Evolutionary conservation across 768 basidiomycete species (phyloP), one percentile per base, ranked within the genome.

Genomic region (Artomyces pyxidatus): DNA sequence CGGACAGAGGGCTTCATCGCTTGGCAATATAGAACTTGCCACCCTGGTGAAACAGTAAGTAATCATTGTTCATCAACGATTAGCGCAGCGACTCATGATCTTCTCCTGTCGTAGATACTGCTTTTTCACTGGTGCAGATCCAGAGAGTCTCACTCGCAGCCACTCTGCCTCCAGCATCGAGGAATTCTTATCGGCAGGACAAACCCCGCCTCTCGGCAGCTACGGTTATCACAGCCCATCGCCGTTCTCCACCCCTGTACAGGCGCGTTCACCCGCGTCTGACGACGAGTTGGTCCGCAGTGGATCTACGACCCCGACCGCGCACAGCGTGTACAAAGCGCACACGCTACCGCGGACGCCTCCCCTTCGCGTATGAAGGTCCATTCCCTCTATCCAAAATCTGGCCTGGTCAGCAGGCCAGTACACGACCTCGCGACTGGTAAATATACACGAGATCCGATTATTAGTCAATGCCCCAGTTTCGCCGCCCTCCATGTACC

Each of bases 81-180:
- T 29, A 40, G 45, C 37, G 25, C 22, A 26, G 32, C 2, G 2
- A 25, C 19, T 60, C 37, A 66, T 42, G 37, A 37, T 5, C 19
- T 54, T 37, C 48, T 16, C 26, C 44, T 12, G 12, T 22, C 21
- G 11, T 47, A 89, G 87, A 57, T 88, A 84, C 64, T 89, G 87
- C 68, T 89, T 88, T 66, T 89, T 77, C 65, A 88, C 87, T 2
- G 87, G 87, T 1, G 57, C 71, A 3, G 76, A 71, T 28, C 59
- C 67, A 3, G 27, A 64, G 45, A 51, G 63, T 4, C 51, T 71
- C 9, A 62, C 69, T 17, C 71, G 72, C 41, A 69, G 72, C 35
- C 69, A 69, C 6, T 80, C 79, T 14, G 72, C 70, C 2, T 79
- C 80, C 27, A 79, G 74, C 57, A 65, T 83, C 10, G 77, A 78